Percentiles rank a stretch among this genome's conserved stretches.
Evolutionary conservation across 352 stramenopile genomes (phyloP).

Genomic region (Phytophthora melonis): DNA sequence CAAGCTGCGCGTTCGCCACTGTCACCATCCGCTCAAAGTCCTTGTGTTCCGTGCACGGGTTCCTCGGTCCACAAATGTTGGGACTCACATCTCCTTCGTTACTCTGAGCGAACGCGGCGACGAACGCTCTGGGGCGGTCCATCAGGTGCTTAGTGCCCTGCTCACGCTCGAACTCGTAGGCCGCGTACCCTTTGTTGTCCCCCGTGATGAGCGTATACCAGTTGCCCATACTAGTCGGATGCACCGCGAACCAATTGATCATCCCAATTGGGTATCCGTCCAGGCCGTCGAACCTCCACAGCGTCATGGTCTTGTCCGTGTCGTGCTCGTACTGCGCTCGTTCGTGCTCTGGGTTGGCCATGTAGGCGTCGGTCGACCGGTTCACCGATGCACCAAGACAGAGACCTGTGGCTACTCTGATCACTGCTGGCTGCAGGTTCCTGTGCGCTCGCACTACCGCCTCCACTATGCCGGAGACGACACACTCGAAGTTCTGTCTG

Average conservation of each 20-base stretch:
- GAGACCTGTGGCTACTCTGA: constrained; percentile 67
- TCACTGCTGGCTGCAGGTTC: constrained; percentile 74
- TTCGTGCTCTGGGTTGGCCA: constrained; percentile 88
- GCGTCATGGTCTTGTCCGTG: constrained; percentile 94
- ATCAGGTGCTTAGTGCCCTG: constrained; percentile 83
- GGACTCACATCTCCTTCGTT: constrained; percentile 95
- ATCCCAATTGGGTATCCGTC: constrained; percentile 89
- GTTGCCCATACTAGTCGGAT: constrained; percentile 94
- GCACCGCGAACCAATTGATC: constrained; percentile 95
- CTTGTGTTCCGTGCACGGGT: constrained; percentile 71
- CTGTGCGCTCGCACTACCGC: constrained; percentile 81
- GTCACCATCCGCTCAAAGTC: constrained; percentile 87
- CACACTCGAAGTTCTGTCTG: constrained; percentile 90
- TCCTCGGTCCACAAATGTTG: constrained; percentile 87
- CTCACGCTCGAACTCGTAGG: constrained; percentile 90
- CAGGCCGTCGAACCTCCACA: constrained; percentile 87
- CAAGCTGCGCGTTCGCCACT: constrained; percentile 77
- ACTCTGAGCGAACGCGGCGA: constrained; percentile 93
- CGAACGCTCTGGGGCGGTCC: constrained; percentile 86
- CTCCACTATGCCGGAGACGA: constrained; percentile 90
- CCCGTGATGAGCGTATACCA: constrained; percentile 94
- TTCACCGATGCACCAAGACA: constrained; percentile 91
- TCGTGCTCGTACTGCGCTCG: constrained; percentile 81
- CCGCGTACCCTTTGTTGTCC: constrained; percentile 94
- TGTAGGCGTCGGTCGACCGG: constrained; percentile 89